Evolutionary conservation across 108 stramenopile genomes (phyloP).

Genomic region (Nannochloropsis gaditana): DNA sequence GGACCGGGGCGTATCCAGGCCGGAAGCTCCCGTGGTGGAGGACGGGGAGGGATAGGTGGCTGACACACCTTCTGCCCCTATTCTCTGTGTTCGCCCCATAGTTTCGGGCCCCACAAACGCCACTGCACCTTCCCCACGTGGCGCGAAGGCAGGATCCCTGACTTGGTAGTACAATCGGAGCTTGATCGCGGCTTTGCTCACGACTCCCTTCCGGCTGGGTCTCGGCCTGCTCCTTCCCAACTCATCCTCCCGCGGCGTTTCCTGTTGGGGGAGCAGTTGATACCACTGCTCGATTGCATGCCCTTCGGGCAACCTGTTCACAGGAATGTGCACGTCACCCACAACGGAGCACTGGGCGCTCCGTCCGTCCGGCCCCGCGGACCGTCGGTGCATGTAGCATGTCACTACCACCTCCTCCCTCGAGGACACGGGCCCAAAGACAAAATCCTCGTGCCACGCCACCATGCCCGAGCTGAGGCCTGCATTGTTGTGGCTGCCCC

Average conservation of each 20-base stretch:
- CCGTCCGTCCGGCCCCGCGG: background rate
- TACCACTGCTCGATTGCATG: constrained; percentile 48
- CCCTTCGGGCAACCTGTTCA: constrained; percentile 36
- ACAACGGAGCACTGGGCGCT: constrained; percentile 28
- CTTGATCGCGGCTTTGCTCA: background rate
- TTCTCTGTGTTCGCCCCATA: background rate
- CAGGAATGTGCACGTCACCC: constrained; percentile 40
- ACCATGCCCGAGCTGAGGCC: background rate
- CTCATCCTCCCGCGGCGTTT: too few relatives aligned
- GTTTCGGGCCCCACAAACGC: background rate
- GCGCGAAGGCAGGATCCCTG: background rate
- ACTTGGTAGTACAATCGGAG: constrained; percentile 17
- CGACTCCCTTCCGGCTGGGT: background rate
- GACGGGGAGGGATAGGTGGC: background rate
- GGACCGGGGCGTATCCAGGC: background rate
- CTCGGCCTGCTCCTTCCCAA: too few relatives aligned
- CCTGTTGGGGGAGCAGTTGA: constrained; percentile 19
- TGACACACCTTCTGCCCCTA: background rate
- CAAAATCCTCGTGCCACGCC: constrained; percentile 11
- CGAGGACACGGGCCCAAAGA: background rate
- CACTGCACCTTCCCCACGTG: background rate
- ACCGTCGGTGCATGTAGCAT: background rate
- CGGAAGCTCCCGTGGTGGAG: background rate
- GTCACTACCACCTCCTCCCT: background rate
- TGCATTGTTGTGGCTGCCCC: background rate